Conservation (phyloP, 2,329 filamentous ascomycete genomes). For the Macrophomina phaseolina region DNA sequence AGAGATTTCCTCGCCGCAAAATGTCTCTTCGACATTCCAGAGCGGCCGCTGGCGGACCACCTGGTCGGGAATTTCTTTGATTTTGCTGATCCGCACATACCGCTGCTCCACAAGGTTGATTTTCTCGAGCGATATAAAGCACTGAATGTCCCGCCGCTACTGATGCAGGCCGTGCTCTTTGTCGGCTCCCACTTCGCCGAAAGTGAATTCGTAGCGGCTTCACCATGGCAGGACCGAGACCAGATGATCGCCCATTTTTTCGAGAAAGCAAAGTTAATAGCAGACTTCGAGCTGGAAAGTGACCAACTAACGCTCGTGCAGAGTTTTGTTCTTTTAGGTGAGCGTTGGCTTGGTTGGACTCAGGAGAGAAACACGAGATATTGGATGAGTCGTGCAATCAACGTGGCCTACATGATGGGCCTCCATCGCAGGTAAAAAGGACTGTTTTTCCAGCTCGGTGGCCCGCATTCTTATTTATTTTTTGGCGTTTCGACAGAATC, state of each 20-base stretch:
- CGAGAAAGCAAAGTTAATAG: slow-evolving; percentile 15
- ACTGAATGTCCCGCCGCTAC: not conserved
- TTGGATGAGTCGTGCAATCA: slow-evolving; percentile 11
- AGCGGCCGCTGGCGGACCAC: not conserved
- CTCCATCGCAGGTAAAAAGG: slow-evolving; percentile 4
- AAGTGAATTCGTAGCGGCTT: not conserved
- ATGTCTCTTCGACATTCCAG: slow-evolving; percentile 8
- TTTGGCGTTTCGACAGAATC: not conserved
- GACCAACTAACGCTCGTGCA: slow-evolving; percentile 15
- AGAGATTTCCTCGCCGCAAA: slow-evolving; percentile 8
- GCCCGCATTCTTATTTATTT: not conserved
- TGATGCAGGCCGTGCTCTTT: slow-evolving; percentile 11
- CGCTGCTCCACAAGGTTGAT: slow-evolving; percentile 8
- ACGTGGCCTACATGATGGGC: slow-evolving; percentile 16
- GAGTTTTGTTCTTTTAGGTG: slow-evolving; percentile 7
- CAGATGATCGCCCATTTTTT: slow-evolving; percentile 12
- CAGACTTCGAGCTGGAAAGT: slow-evolving; percentile 16
- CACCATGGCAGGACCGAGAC: not conserved
- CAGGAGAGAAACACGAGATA: slow-evolving; percentile 22
- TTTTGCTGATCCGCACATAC: slow-evolving; percentile 9
- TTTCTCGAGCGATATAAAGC: not conserved
- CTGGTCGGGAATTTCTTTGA: slow-evolving; percentile 9
- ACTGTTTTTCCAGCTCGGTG: too few species aligned
- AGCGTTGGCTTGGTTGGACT: slow-evolving; percentile 22
- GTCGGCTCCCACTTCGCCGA: slow-evolving; percentile 13